A percentile compares a stretch with the other conserved stretches of the same genome.
phyloP scores from a whole-genome alignment of 257 asterid genomes.

The Solanum chaucha region DNA sequence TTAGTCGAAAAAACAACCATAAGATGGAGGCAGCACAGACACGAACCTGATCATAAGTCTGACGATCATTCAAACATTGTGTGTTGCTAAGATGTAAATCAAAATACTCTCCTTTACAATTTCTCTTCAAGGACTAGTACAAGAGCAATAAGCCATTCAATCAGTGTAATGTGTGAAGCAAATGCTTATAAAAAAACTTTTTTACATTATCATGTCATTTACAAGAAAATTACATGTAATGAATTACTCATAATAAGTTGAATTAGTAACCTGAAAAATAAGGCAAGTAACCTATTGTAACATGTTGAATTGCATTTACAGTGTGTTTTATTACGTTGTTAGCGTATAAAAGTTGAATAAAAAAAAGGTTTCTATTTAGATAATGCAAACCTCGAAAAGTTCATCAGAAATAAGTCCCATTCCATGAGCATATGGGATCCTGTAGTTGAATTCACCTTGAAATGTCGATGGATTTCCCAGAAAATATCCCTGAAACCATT shows the following conservation, averaged over 20 bases:
- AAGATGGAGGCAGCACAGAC: background rate
- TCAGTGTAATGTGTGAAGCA: background rate
- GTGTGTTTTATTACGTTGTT: background rate
- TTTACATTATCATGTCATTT: no score
- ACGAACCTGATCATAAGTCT: constrained; percentile 7
- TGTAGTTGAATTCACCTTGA: background rate
- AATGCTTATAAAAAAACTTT: no score
- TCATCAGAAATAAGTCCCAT: constrained; percentile 1
- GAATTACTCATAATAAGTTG: background rate
- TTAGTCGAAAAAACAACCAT: background rate
- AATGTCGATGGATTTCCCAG: constrained; percentile 10
- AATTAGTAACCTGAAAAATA: background rate
- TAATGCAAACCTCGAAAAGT: background rate
- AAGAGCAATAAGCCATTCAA: background rate
- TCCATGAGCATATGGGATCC: constrained; percentile 5
- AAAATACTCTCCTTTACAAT: constrained; percentile 4
- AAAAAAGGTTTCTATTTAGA: background rate
- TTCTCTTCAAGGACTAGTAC: constrained; percentile 7
- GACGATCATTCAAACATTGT: background rate
- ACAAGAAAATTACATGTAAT: no score
- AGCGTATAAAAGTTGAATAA: background rate
- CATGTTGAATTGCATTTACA: background rate
- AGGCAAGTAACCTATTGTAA: background rate
- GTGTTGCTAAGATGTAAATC: background rate
- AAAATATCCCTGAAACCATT: constrained; percentile 16